Conservation (phyloP, 164 flowering plant genomes). For the Stephania cephalantha region DNA sequence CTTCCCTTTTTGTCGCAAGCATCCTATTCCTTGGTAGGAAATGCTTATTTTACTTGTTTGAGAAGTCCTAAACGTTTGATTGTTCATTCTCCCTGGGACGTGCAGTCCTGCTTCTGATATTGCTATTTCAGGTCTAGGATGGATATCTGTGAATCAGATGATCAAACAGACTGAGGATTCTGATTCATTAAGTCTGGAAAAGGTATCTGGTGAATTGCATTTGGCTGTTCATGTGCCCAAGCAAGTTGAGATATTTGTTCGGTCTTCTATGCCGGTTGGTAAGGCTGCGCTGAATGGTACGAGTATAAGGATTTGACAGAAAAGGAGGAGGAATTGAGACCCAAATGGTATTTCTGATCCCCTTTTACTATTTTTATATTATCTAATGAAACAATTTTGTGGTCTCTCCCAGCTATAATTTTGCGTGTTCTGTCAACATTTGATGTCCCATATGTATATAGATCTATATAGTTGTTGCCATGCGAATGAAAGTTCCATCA, state of each 20-base stretch:
- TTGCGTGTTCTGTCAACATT: not conserved
- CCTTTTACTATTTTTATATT: not conserved
- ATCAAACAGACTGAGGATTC: conserved; percentile 17
- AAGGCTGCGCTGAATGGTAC: conserved; percentile 68
- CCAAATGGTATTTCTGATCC: conserved; percentile 72
- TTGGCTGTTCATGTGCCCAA: conserved; percentile 66
- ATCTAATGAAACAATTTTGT: not conserved
- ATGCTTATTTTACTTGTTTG: not conserved
- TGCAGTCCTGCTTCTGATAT: conserved; percentile 85
- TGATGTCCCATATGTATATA: not conserved
- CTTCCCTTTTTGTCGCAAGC: not conserved
- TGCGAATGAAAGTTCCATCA: not conserved
- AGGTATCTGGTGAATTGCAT: conserved; percentile 34
- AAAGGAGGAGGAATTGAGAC: conserved; percentile 77
- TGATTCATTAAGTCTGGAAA: conserved; percentile 19
- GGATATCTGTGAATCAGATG: conserved; percentile 65
- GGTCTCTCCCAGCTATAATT: not conserved
- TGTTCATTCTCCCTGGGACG: conserved; percentile 5
- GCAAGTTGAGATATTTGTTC: conserved; percentile 80
- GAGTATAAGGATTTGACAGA: conserved; percentile 77
- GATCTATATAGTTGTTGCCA: not conserved
- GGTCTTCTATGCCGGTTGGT: conserved; percentile 78
- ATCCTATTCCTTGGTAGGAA: not conserved
- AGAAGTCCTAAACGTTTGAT: not conserved
- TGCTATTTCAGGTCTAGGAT: conserved; percentile 93